phyloP scores from a whole-genome alignment of 202 grass and related monocot genomes.

The Dendrocalamus latiflorus region DNA sequence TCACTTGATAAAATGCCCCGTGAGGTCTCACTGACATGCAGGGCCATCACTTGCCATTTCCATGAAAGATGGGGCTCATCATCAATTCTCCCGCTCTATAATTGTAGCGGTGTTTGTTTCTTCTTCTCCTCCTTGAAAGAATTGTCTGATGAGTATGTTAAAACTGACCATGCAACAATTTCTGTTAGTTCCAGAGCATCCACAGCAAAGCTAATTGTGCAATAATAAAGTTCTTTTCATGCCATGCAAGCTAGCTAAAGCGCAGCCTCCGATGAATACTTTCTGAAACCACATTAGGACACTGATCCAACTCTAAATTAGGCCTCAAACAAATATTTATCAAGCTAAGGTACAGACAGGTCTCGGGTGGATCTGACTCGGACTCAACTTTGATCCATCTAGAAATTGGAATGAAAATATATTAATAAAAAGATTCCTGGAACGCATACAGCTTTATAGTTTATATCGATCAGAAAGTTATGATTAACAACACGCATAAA shows the following conservation, averaged over 20 bases:
- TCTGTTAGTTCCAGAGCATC: background rate
- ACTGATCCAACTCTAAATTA: slow-evolving; percentile 15
- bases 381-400: slow-evolving; percentile 35
- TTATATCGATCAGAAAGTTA: too few species aligned
- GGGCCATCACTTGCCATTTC: too few species aligned
- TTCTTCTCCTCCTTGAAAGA: background rate
- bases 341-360: background rate
- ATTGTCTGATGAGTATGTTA: background rate
- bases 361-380: slow-evolving; percentile 39
- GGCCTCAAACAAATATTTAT: background rate
- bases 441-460: too few species aligned
- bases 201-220: background rate
- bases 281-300: too few species aligned
- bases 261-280: too few species aligned
- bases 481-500: too few species aligned
- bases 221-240: background rate
- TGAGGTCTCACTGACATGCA: too few species aligned
- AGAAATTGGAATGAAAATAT: too few species aligned
- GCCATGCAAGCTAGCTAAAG: background rate
- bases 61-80: too few species aligned
- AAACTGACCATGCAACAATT: background rate
- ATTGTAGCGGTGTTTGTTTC: background rate
- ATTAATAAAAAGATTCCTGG: too few species aligned
- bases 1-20: too few species aligned
- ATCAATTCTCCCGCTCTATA: background rate